Base-by-base conservation (phyloP, 140 eudicot genomes). In the Oenanthe javanica region DNA sequence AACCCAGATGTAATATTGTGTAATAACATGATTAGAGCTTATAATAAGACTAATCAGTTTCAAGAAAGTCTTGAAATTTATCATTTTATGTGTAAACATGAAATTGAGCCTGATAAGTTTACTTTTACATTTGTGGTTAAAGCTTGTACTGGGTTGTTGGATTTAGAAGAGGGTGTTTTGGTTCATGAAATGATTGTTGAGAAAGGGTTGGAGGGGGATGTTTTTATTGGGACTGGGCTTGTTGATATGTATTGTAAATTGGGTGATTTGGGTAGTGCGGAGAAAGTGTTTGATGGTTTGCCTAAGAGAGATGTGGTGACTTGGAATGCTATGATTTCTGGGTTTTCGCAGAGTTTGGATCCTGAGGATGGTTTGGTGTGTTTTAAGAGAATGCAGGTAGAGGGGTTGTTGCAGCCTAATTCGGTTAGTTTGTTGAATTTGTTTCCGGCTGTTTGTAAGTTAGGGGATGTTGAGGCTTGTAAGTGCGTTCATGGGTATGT, bases 301-400 rank as follows among this genome's bases (percentile, higher is more conserved):
- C 86, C 92, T 82, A 18, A 81, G 7, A 89, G 54, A 81, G 93
- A 91, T 80, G 86, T 91, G 52, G 96, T 78, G 9, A 86, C 85
- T 25, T 91, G 96, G 93, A 91, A 89, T 80, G 90, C 88, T 10
- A 86, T 91, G 89, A 79, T 91, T 67, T 84, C 86, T 0, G 96
- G 96, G 80, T 79, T 89, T n/a, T 80, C 96, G 1, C 87, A 91
- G 45, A 85, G 90, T 77, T 80, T 45, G 6, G 82, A 83, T 51
- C 84, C 82, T 66, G 16, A 3, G 5, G 85, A 86, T 52, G 93
- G 87, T 0, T 50, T 91, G 76, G 81, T 80, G 57, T 75, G 85
- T 47, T 84, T 91, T 18, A 79, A 64, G 79, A 75, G 74, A 50
- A 91, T 91, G 92, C 91, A 85, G 36, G 10, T 80, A 13, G 66